These are phyloP conservation scores for Viola pubescens DNA, from an alignment of 441 rosid genomes.

Conservation along the genomic window DNA sequence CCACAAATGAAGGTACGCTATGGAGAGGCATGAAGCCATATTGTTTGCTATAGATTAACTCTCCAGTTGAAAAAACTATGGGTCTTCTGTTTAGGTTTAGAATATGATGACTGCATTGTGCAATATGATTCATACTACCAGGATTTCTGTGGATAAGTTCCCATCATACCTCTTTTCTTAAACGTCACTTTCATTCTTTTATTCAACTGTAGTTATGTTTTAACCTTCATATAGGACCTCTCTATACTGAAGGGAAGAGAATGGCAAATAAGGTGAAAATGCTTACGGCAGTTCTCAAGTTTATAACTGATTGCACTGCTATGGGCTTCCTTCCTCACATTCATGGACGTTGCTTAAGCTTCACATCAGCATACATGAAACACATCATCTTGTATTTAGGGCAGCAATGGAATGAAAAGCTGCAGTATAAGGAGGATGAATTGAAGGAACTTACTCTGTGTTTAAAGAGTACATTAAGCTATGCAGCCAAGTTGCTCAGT, in stretches of 20 bases:
- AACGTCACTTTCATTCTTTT: neutral
- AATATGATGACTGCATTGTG: neutral
- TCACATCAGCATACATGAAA: constrained; percentile 47
- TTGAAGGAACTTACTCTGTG: constrained; percentile 40
- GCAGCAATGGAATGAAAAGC: constrained; percentile 26
- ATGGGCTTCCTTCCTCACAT: constrained; percentile 41
- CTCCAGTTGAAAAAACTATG: neutral
- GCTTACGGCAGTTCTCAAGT: constrained; percentile 60
- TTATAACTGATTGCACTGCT: constrained; percentile 52
- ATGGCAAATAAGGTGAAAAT: constrained; percentile 46
- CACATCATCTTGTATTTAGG: constrained; percentile 32
- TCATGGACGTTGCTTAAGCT: constrained; percentile 43
- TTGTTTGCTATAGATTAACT: no score
- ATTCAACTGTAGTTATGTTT: neutral
- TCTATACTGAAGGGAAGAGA: constrained; percentile 25
- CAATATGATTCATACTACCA: neutral
- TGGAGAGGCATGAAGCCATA: neutral
- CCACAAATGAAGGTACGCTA: constrained; percentile 39
- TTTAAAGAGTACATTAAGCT: constrained; percentile 69
- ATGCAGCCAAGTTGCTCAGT: constrained; percentile 65
- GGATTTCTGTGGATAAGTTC: neutral
- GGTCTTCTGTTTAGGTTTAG: constrained; percentile 2
- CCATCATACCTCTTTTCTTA: neutral
- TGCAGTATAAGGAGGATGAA: constrained; percentile 44
- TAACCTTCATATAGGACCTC: constrained; percentile 31